Conservation (phyloP, 495 filamentous ascomycete genomes). For the Podospora didyma region DNA sequence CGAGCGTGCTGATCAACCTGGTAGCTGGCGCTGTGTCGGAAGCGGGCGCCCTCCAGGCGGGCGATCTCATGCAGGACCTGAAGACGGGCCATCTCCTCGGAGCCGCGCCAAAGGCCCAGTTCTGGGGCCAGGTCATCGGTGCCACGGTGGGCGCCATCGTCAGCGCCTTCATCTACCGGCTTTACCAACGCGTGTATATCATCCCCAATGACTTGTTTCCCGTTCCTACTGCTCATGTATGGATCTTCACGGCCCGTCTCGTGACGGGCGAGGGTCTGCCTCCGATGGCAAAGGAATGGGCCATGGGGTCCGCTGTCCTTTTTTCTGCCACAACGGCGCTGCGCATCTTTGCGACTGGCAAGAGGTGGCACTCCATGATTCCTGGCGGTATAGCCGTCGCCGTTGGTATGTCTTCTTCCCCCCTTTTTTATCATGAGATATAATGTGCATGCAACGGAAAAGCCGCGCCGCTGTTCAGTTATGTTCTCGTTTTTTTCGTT, state of each 20-base stretch:
- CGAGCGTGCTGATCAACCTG: constrained; percentile 86
- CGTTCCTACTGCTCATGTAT: constrained; percentile 90
- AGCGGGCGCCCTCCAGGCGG: constrained; percentile 93
- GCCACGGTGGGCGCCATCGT: constrained; percentile 83
- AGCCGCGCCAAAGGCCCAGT: constrained; percentile 89
- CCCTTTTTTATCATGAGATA: neutral
- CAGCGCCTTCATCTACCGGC: constrained; percentile 80
- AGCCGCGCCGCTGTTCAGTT: neutral
- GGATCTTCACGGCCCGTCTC: constrained; percentile 92
- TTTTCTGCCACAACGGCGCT: constrained; percentile 67
- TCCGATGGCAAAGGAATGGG: constrained; percentile 72
- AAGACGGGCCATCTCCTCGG: constrained; percentile 94
- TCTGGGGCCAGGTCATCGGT: constrained; percentile 93
- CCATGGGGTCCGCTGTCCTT: constrained; percentile 61
- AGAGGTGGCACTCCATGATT: constrained; percentile 56
- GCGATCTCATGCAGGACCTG: constrained; percentile 97
- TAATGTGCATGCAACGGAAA: too few relatives aligned
- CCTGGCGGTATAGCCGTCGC: constrained; percentile 95
- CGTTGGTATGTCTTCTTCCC: constrained; percentile 53
- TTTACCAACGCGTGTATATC: too few relatives aligned
- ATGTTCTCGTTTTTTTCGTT: neutral
- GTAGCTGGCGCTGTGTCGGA: constrained; percentile 92
- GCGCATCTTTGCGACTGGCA: constrained; percentile 48
- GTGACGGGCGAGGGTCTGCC: constrained; percentile 93
- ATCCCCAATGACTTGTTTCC: constrained; percentile 80